phyloP scores from a whole-genome alignment of 2,329 filamentous ascomycete species.

The Ophiostoma novo-ulmi region DNA sequence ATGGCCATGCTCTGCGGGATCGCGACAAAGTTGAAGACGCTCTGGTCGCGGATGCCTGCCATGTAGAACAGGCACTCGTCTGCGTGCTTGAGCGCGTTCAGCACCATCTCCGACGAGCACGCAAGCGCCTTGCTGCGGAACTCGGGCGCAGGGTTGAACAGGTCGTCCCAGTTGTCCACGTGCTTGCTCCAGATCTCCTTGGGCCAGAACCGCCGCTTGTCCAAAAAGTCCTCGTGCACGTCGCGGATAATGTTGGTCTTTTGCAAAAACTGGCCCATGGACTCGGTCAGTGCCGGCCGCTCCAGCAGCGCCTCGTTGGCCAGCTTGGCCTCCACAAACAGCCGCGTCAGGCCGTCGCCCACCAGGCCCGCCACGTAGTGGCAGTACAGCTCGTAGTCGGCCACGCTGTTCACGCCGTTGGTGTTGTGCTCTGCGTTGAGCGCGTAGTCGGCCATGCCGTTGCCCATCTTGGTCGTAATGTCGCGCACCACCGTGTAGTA shows the following conservation, averaged over 20 bases:
- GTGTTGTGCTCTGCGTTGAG: conserved; percentile 75
- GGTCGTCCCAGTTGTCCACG: conserved; percentile 80
- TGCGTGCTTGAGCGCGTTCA: conserved; percentile 78
- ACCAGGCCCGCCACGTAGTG: conserved; percentile 99
- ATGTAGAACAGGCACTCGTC: conserved; percentile 98
- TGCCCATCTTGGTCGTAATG: conserved; percentile 90
- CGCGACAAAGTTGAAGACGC: conserved; percentile 97
- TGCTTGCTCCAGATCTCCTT: conserved; percentile 97
- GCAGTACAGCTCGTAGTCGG: conserved; percentile 94
- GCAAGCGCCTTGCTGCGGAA: conserved; percentile 72
- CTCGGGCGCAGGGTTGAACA: conserved; percentile 66
- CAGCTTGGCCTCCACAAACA: conserved; percentile 82
- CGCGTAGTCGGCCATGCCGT: conserved; percentile 96
- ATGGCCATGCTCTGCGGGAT: conserved; percentile 98
- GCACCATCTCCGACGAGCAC: conserved; percentile 88
- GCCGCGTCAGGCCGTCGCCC: conserved; percentile 81
- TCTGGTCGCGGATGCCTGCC: conserved; percentile 89
- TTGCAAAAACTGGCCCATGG: conserved; percentile 95
- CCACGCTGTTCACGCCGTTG: conserved; percentile 73
- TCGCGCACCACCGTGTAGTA: conserved; percentile 88
- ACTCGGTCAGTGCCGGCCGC: conserved; percentile 76
- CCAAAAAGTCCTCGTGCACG: conserved; percentile 80
- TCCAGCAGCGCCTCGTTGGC: conserved; percentile 80
- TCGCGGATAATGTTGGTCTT: conserved; percentile 99
- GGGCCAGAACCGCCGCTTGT: conserved; percentile 88